Conservation (phyloP, 2,329 filamentous ascomycete genomes). For the Amauroascus verrucosus region DNA sequence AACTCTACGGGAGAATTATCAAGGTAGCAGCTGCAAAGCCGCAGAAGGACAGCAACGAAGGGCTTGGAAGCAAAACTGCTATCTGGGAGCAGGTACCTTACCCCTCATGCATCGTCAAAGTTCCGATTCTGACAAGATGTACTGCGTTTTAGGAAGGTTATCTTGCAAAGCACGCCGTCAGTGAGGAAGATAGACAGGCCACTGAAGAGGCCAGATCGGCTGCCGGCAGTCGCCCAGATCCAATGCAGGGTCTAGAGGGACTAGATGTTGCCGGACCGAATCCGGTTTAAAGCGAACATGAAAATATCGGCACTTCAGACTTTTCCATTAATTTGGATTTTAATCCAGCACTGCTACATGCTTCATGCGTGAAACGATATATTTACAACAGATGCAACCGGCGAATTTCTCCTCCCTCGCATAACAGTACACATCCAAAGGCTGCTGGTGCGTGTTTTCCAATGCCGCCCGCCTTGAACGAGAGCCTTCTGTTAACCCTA, state of each 20-base stretch:
- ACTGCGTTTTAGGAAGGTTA: conserved; percentile 64
- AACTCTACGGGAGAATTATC: conserved; percentile 83
- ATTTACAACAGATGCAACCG: conserved; percentile 9
- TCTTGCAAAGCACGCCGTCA: conserved; percentile 76
- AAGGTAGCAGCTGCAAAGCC: conserved; percentile 88
- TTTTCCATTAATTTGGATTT: conserved; percentile 3
- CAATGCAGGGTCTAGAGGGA: conserved; percentile 91
- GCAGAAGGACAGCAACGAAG: conserved; percentile 78
- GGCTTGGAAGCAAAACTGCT: conserved; percentile 83
- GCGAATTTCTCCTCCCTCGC: neutral
- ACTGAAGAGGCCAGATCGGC: conserved; percentile 45
- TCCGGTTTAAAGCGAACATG: conserved; percentile 46
- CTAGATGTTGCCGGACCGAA: conserved; percentile 90
- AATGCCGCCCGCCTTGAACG: conserved; percentile 2
- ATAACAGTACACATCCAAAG: conserved; percentile 13
- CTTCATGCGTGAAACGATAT: conserved; percentile 8
- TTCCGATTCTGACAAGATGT: conserved; percentile 1
- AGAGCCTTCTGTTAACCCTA: neutral
- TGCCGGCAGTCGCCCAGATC: conserved; percentile 54
- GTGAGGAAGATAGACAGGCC: conserved; percentile 62
- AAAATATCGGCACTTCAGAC: neutral
- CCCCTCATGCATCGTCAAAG: conserved; percentile 4
- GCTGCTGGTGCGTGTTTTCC: neutral
- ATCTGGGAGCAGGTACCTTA: conserved; percentile 85
- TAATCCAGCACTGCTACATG: neutral